Base-by-base conservation (phyloP, 1,284 basidiomycete species). In the Coniferiporia weirii region DNA sequence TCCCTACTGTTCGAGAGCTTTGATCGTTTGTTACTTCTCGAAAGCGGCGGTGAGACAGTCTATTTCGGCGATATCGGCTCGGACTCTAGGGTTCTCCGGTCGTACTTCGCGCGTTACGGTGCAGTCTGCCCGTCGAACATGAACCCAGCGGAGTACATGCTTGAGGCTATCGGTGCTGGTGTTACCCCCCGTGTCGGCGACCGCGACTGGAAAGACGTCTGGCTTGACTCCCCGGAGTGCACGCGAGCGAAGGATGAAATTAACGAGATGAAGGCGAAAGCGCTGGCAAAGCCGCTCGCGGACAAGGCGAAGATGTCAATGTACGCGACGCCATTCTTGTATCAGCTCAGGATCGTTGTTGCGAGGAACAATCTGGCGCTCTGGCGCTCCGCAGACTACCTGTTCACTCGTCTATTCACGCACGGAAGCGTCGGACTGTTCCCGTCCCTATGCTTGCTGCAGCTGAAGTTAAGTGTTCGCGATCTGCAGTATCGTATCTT, bases 401-500 rank as follows among this genome's bases (percentile, higher is more conserved):
- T 84, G 58, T 91, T 89, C 76, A 93, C 86, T 50, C 84, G 93
- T 53, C 76, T 95, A 48, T 93, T 93, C 72, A 82, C 88, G 5
- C 86, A 88, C 64, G 76, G 79, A 6, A 83, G 88, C 68, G 88
- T 95, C 62, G 87, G 90, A 6, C 75, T 96, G 3, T 84, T 89
- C 69, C 81, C 93, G 57, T 88, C 88, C 34, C 76, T 98, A 54
- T 90, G 91, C 12, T 95, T 95, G 82, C 75, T 98, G 57, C 85
- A 89, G 68, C 77, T 95, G 20, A 81, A 81, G 53, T 73, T 82
- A 66, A 85, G 84, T 61, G 64, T 83, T 44, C 80, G 86, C 51
- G 85, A 89, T 51, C 73, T 97, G 32, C 90, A 98, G 69, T 95
- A 93, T 76, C 81, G 91, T 43, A 44, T 93, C 40, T 95, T 95